Evolutionary conservation across 257 asterid species (phyloP).

Genomic region (Asclepias syriaca): DNA sequence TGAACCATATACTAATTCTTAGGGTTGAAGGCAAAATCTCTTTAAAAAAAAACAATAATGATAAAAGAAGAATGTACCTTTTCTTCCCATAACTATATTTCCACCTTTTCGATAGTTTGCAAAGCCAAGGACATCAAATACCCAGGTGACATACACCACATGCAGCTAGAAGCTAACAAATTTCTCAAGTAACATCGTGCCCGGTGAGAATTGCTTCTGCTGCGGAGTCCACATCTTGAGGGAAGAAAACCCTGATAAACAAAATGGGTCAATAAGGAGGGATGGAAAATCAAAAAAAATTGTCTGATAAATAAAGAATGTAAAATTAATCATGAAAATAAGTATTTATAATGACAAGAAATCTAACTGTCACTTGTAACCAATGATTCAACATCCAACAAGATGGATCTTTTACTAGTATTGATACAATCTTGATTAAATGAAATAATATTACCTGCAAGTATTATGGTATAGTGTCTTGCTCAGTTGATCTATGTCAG

Average conservation of each 20-base stretch:
- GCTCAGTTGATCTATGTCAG: constrained; percentile 67
- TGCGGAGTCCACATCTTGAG: constrained; percentile 76
- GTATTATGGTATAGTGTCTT: constrained; percentile 77
- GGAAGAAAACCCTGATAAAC: constrained; percentile 71
- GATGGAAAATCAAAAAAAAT: background rate
- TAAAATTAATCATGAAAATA: background rate
- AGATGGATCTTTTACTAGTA: background rate
- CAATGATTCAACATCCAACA: background rate
- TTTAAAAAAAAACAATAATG: background rate
- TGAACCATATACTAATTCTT: background rate
- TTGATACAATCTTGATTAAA: constrained; percentile 3
- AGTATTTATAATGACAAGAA: background rate
- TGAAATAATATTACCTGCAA: constrained; percentile 48
- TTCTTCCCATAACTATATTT: background rate
- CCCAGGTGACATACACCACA: background rate
- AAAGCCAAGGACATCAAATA: background rate
- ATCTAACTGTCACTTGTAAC: background rate
- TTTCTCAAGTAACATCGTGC: constrained; percentile 25
- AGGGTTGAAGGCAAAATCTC: background rate
- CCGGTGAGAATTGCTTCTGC: constrained; percentile 73
- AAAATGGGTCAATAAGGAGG: background rate
- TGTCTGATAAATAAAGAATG: background rate
- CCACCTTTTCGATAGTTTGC: background rate
- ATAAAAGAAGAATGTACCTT: background rate
- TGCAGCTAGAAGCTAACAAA: background rate